Evolutionary conservation across 306 rosid genomes (phyloP).

Genomic region (Glycyrrhiza uralensis): DNA sequence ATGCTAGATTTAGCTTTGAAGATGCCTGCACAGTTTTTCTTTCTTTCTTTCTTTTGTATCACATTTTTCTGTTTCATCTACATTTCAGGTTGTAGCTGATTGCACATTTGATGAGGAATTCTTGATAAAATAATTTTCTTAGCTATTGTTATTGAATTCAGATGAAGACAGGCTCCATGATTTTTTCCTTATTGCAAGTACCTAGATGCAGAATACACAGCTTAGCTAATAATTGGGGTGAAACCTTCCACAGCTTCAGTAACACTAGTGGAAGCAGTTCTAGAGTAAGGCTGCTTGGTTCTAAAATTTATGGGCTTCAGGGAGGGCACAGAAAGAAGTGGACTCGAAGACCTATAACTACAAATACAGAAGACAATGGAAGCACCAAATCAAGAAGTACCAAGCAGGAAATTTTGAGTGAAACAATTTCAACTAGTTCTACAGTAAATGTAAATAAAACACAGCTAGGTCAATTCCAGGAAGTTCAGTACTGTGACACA

Average conservation of each 20-base stretch:
- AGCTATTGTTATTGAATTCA: conserved; percentile 27
- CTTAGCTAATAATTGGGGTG: conserved; percentile 57
- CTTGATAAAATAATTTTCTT: conserved; percentile 21
- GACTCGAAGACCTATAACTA: conserved; percentile 66
- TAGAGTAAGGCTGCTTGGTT: conserved; percentile 41
- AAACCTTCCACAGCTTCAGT: conserved; percentile 46
- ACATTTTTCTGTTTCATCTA: conserved; percentile 1
- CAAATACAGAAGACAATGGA: conserved; percentile 54
- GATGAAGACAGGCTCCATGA: conserved; percentile 65
- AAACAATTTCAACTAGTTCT: conserved; percentile 43
- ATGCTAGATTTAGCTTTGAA: not conserved
- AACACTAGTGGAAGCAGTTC: conserved; percentile 38
- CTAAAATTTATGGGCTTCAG: conserved; percentile 48
- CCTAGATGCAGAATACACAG: conserved; percentile 65
- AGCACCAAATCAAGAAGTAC: conserved; percentile 47
- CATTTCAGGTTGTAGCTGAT: conserved; percentile 48
- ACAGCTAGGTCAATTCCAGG: conserved; percentile 45
- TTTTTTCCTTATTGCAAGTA: conserved; percentile 58
- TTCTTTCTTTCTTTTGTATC: not conserved
- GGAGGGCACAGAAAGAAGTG: conserved; percentile 63
- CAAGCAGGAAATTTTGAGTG: conserved; percentile 54
- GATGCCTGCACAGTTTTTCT: not conserved
- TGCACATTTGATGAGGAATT: conserved; percentile 26
- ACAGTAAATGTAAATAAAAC: conserved; percentile 48
- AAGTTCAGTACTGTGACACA: conserved; percentile 48